A percentile compares a stretch with the other conserved stretches of the same genome.
Conservation (phyloP, 192 early-diverging fungal species). For the Chytriomyces sp. region DNA sequence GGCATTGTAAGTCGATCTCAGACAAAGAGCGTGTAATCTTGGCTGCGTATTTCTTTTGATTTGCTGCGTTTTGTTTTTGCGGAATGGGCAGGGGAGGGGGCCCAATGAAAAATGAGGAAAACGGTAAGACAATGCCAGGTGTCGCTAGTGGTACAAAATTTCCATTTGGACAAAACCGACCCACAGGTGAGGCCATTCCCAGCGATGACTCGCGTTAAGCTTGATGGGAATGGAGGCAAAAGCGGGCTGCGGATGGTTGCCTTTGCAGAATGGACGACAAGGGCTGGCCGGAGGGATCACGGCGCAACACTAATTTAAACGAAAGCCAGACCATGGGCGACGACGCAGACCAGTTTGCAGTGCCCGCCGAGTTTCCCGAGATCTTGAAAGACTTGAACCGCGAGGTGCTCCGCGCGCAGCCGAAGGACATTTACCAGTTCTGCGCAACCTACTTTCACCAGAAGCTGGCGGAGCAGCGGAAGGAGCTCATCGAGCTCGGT, state of each 20-base stretch:
- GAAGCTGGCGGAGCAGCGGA: constrained; percentile 77
- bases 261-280: neutral
- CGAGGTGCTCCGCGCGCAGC: constrained; percentile 73
- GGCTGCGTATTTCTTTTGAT: neutral
- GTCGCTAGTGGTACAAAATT: too few relatives aligned
- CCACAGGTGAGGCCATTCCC: too few relatives aligned
- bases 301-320: neutral
- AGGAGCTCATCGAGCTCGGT: constrained; percentile 40
- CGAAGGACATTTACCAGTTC: constrained; percentile 89
- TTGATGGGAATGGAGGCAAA: neutral
- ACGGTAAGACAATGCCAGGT: neutral
- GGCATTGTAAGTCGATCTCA: neutral
- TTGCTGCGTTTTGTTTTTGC: neutral
- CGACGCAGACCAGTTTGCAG: constrained; percentile 24
- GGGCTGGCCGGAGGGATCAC: neutral
- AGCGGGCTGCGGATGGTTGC: neutral
- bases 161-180: neutral
- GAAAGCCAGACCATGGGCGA: neutral
- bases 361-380: constrained; percentile 59
- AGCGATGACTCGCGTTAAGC: neutral
- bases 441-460: constrained; percentile 88
- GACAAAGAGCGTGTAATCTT: neutral
- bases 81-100: neutral
- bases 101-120: neutral
- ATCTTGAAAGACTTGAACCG: constrained; percentile 84